Evolutionary conservation across 805 yeast species (phyloP).

Genomic region (Barnettozyma pratensis): DNA sequence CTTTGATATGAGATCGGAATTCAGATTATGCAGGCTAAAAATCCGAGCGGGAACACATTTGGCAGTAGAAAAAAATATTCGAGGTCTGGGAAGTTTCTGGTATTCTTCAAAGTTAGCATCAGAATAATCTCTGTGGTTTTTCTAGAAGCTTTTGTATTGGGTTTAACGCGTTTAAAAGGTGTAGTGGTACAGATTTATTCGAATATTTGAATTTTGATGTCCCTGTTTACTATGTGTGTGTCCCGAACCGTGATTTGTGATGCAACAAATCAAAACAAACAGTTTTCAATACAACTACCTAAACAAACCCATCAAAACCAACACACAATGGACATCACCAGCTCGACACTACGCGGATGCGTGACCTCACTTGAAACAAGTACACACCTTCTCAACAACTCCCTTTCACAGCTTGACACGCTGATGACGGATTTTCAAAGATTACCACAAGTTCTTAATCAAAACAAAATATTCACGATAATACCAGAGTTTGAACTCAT

Average conservation of each 20-base stretch:
- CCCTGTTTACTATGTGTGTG: too few species aligned
- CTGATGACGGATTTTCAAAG: conserved; percentile 36
- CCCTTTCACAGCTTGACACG: conserved; percentile 28
- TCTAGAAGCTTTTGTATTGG: too few species aligned
- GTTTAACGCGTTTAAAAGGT: too few species aligned
- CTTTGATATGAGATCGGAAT: too few species aligned
- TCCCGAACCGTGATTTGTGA: neutral
- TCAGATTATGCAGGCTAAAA: too few species aligned
- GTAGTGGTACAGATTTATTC: too few species aligned
- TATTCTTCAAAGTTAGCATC: too few species aligned
- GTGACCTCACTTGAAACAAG: conserved; percentile 31
- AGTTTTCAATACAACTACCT: neutral
- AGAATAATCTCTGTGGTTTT: too few species aligned
- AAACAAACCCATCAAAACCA: too few species aligned
- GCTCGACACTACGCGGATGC: conserved; percentile 24
- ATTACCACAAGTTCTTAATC: conserved; percentile 35
- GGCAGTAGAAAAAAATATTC: neutral
- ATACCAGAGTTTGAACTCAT: conserved; percentile 44
- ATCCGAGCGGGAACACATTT: too few species aligned
- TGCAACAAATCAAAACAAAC: neutral
- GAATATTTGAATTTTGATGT: too few species aligned
- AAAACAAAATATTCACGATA: conserved; percentile 43
- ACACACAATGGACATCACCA: conserved; percentile 1
- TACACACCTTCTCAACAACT: conserved; percentile 28
- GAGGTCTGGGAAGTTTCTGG: too few species aligned